Base-by-base conservation (phyloP, 768 basidiomycete species). In the Boletus eberwhitei region DNA sequence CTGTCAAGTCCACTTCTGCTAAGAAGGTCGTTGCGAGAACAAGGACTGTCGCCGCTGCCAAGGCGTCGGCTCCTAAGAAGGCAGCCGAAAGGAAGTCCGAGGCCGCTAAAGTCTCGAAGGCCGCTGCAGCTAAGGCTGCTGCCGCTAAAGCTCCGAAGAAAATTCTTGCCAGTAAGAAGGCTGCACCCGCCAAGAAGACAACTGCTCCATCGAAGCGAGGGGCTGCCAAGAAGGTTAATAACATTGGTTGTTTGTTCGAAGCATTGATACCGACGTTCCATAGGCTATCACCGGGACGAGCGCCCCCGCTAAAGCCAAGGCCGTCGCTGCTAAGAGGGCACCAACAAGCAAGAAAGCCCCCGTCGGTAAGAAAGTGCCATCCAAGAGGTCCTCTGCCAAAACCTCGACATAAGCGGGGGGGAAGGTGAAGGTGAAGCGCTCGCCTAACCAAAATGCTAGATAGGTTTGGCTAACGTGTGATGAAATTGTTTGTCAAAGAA, bases 141-240 rank as follows among this genome's bases (percentile, higher is more conserved):
- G 52, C 48, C 21, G 35, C 57, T 22, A 68, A 68, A 48, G 55
- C 72, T 37, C 59, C 72, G 11, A 69, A 64, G 72, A 73, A 73
- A 49, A 53, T 63, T n/a, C 54, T 71, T 22, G 68, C 70, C 11
- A 62, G 68, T 35, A 71, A 62, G 63, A 71, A 56, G 71, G 61
- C 45, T 40, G 65, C 67, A 11, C 53, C 74, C 9, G 46, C 59
- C 29, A 81, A 79, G 73, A 79, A 79, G 69, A 67, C 64, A 0
- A 62, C 68, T 6, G 49, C 71, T 5, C 58, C 75, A 34, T 71
- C 79, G 43, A 82, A 79, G 66, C 75, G 82, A 34, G 82, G 77
- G 32, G 43, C 76, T 1, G 82, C 79, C 9, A 89, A 88, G 78
- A 89, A 87, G 82, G 84, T 84, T 41, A 36, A 60, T 57, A 1